A percentile compares a stretch with the other conserved stretches of the same genome.
Conservation (phyloP, 2,329 filamentous ascomycete species). For the Pseudogymnoascus sp. region DNA sequence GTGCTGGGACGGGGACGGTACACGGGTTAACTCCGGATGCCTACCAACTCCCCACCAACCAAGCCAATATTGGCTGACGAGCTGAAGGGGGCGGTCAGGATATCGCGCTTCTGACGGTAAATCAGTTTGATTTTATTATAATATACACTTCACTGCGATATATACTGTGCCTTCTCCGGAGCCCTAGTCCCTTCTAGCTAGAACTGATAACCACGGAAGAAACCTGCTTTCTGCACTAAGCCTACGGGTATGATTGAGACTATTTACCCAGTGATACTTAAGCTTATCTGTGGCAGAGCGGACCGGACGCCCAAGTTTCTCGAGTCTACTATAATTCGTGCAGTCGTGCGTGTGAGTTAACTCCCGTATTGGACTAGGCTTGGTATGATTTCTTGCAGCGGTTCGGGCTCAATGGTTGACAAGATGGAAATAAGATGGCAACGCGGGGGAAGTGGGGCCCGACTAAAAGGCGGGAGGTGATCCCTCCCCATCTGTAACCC, state of each 20-base stretch:
- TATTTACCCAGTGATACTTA: background rate
- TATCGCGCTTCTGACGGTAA: background rate
- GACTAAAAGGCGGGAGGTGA: background rate
- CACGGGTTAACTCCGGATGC: background rate
- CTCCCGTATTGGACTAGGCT: background rate
- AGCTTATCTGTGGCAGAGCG: background rate
- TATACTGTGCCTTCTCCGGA: background rate
- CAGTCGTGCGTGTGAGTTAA: background rate
- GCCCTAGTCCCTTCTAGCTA: background rate
- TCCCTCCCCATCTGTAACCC: background rate
- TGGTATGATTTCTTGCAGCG: background rate
- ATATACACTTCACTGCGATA: background rate
- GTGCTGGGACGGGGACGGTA: background rate
- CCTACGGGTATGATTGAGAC: background rate
- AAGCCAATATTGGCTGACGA: background rate
- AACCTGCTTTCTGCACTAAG: background rate
- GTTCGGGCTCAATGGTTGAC: background rate
- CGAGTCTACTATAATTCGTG: background rate
- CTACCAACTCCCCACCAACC: background rate
- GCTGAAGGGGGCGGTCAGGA: background rate
- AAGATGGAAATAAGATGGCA: background rate
- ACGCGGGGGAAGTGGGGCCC: background rate
- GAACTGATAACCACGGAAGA: too few relatives aligned
- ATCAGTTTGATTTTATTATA: too few relatives aligned
- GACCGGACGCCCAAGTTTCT: background rate